A percentile compares a stretch with the other conserved stretches of the same genome.
These are phyloP conservation scores for Phytophthora constricta DNA, from an alignment of 352 stramenopile genomes.

Conservation along the genomic window DNA sequence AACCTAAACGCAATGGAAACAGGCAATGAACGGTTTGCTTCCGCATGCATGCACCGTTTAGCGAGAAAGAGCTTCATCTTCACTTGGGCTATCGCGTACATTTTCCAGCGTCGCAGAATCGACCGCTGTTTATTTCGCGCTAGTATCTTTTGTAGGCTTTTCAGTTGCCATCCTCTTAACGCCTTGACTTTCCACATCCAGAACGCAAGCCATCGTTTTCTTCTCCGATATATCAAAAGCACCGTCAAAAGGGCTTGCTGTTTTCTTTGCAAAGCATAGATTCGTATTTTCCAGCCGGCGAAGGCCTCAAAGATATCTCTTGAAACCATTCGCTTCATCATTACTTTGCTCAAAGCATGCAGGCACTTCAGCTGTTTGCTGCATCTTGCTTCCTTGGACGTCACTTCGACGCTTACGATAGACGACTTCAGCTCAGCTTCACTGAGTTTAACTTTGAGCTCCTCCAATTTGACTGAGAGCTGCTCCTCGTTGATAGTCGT, in stretches of 20 bases:
- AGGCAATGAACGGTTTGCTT: constrained; percentile 3
- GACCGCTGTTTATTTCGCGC: neutral
- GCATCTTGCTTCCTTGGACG: neutral
- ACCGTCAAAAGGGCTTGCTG: constrained; percentile 18
- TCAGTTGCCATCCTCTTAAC: constrained; percentile 15
- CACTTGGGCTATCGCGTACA: constrained; percentile 15
- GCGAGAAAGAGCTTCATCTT: constrained; percentile 31
- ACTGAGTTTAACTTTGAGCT: constrained; percentile 24
- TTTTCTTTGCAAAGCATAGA: constrained; percentile 1
- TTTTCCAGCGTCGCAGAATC: constrained; percentile 24
- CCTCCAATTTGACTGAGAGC: constrained; percentile 21
- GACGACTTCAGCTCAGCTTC: constrained; percentile 18
- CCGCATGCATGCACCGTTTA: constrained; percentile 27
- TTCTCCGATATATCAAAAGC: constrained; percentile 21
- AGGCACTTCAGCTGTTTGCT: constrained; percentile 11
- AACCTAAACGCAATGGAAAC: constrained; percentile 28
- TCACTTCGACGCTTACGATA: constrained; percentile 2
- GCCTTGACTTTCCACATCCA: constrained; percentile 37
- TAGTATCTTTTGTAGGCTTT: constrained; percentile 19
- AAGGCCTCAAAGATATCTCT: constrained; percentile 28
- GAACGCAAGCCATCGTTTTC: constrained; percentile 26
- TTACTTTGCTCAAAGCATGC: constrained; percentile 16
- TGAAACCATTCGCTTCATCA: constrained; percentile 25
- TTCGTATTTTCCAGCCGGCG: constrained; percentile 30
- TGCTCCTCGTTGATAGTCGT: constrained; percentile 17